Conservation (phyloP, 1,284 basidiomycete species). For the Ustilago nuda region DNA sequence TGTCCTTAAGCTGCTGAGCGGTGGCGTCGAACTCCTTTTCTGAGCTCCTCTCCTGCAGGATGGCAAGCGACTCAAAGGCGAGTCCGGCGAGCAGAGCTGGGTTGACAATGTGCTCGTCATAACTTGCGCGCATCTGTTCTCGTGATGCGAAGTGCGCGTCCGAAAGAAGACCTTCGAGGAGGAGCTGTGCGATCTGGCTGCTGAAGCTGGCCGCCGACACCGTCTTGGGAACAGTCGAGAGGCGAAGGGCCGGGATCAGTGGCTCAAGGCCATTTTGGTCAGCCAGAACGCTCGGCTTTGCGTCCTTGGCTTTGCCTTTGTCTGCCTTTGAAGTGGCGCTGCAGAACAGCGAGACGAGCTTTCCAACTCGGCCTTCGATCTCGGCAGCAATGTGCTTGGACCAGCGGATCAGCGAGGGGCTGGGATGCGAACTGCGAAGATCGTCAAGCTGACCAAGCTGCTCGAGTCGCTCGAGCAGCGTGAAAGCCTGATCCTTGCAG, state of each 20-base stretch:
- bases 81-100: constrained; percentile 38
- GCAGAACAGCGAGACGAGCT: constrained; percentile 36
- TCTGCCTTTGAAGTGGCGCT: neutral
- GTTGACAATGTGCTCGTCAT: constrained; percentile 39
- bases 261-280: constrained; percentile 30
- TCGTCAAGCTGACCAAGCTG: constrained; percentile 45
- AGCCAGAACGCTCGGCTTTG: constrained; percentile 7
- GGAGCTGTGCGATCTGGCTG: constrained; percentile 28
- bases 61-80: constrained; percentile 39
- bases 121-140: constrained; percentile 27
- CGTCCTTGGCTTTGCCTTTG: constrained; percentile 12
- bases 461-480: constrained; percentile 56
- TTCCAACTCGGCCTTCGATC: constrained; percentile 30
- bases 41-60: constrained; percentile 34
- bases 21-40: constrained; percentile 24
- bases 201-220: constrained; percentile 18
- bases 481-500: constrained; percentile 51
- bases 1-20: constrained; percentile 25
- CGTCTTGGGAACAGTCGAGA: constrained; percentile 32
- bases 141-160: constrained; percentile 21
- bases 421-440: constrained; percentile 30
- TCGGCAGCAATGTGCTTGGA: constrained; percentile 42
- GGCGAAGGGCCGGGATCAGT: constrained; percentile 44
- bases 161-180: constrained; percentile 34
- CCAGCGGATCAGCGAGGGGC: constrained; percentile 48